These are phyloP conservation scores for Lipomyces yarrowii DNA, from an alignment of 1,139 yeast species.

Conservation along the genomic window DNA sequence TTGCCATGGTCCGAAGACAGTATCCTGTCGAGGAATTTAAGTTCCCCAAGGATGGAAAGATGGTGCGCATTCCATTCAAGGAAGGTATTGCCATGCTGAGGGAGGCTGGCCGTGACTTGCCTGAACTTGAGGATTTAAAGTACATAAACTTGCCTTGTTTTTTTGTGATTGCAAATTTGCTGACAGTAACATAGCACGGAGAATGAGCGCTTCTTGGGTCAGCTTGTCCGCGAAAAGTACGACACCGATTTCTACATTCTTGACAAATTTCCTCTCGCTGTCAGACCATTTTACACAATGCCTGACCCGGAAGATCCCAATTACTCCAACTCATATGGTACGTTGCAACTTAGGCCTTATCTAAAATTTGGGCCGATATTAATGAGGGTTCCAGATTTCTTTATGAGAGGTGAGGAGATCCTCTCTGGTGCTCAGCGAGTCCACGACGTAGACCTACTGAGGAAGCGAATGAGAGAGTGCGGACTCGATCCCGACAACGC, in stretches of 20 bases:
- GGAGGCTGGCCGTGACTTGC: constrained; percentile 79
- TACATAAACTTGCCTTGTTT: neutral
- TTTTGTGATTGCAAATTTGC: constrained; percentile 51
- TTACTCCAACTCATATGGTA: constrained; percentile 67
- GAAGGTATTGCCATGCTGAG: constrained; percentile 88
- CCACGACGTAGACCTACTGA: constrained; percentile 84
- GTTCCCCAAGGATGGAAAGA: constrained; percentile 84
- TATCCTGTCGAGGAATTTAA: constrained; percentile 97
- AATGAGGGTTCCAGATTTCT: constrained; percentile 62
- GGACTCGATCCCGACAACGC: constrained; percentile 79
- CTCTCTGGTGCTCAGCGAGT: constrained; percentile 99
- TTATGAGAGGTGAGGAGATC: constrained; percentile 99
- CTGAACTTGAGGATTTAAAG: constrained; percentile 60
- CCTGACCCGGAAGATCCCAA: constrained; percentile 91
- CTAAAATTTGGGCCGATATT: neutral
- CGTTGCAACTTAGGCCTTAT: constrained; percentile 51
- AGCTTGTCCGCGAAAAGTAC: constrained; percentile 86
- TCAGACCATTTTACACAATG: constrained; percentile 99
- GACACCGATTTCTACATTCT: constrained; percentile 96
- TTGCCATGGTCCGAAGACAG: constrained; percentile 87
- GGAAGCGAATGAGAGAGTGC: constrained; percentile 78
- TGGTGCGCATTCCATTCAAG: constrained; percentile 86
- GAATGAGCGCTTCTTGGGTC: constrained; percentile 91
- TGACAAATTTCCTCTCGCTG: constrained; percentile 95
- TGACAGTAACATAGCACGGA: constrained; percentile 57